These are phyloP conservation scores for Adansonia madagascariensis DNA, from an alignment of 441 rosid genomes.

Conservation along the genomic window DNA sequence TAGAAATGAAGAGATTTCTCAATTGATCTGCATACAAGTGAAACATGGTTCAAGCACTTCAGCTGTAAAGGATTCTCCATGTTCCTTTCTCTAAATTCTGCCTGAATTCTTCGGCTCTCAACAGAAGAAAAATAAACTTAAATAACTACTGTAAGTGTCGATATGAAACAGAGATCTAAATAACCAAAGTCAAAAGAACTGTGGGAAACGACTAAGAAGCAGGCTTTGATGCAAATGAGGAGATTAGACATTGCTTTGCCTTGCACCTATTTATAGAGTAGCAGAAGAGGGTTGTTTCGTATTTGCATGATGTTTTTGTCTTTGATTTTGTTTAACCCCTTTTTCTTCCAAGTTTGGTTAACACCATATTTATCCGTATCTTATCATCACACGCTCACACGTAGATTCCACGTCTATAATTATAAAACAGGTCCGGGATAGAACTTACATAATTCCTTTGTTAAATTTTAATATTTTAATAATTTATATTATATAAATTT, in stretches of 20 bases:
- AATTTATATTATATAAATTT: too few relatives aligned
- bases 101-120: background rate
- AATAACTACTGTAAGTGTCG: background rate
- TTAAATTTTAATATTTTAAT: too few relatives aligned
- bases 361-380: background rate
- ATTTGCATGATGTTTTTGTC: background rate
- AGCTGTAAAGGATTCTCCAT: constrained; percentile 42
- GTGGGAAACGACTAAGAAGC: background rate
- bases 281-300: background rate
- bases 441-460: too few relatives aligned
- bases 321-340: background rate
- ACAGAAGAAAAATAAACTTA: background rate
- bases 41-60: constrained; percentile 47
- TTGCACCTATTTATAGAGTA: constrained; percentile 20
- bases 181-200: background rate
- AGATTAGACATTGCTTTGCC: background rate
- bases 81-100: background rate
- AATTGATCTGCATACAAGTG: constrained; percentile 40
- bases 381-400: background rate
- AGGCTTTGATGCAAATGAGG: background rate
- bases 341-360: background rate
- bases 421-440: too few relatives aligned
- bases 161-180: background rate
- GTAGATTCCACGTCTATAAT: constrained; percentile 1
- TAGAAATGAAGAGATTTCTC: constrained; percentile 43